Percentiles rank a stretch among this genome's conserved stretches.
These are phyloP conservation scores for Acacia crassicarpa DNA, from an alignment of 306 rosid genomes.

Conservation along the genomic window DNA sequence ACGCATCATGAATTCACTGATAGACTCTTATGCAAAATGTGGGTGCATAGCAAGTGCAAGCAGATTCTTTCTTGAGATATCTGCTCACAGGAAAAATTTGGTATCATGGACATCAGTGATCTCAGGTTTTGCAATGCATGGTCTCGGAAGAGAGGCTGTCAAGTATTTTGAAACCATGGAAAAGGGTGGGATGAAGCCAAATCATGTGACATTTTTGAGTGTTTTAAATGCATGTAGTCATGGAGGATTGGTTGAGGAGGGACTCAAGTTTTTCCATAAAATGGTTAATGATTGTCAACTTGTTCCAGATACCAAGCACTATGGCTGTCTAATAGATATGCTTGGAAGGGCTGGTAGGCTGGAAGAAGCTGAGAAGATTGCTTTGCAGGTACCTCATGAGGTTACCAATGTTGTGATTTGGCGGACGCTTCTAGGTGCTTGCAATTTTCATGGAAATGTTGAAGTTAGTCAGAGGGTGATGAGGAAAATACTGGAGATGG, in stretches of 20 bases:
- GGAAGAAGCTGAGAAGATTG: slow-evolving; percentile 69
- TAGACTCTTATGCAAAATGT: slow-evolving; percentile 73
- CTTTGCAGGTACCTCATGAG: slow-evolving; percentile 57
- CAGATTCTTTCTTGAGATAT: slow-evolving; percentile 52
- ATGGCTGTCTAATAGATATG: slow-evolving; percentile 74
- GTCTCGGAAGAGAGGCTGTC: slow-evolving; percentile 63
- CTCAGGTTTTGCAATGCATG: slow-evolving; percentile 68
- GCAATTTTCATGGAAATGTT: slow-evolving; percentile 60
- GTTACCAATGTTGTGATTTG: slow-evolving; percentile 62
- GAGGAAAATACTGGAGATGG: slow-evolving; percentile 53
- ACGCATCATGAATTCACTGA: slow-evolving; percentile 61
- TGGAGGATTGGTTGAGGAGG: slow-evolving; percentile 74
- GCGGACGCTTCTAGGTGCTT: slow-evolving; percentile 76
- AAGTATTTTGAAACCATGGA: slow-evolving; percentile 55
- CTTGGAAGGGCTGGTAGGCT: slow-evolving; percentile 72
- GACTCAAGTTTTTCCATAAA: slow-evolving; percentile 56
- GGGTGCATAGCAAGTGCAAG: slow-evolving; percentile 64
- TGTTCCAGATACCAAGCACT: slow-evolving; percentile 63
- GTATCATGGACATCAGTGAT: slow-evolving; percentile 73
- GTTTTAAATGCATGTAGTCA: slow-evolving; percentile 77
- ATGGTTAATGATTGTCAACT: slow-evolving; percentile 53
- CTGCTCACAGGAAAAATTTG: slow-evolving; percentile 49
- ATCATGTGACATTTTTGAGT: slow-evolving; percentile 58
- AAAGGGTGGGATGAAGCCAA: slow-evolving; percentile 58
- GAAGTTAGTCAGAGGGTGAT: slow-evolving; percentile 67